A percentile compares a stretch with the other conserved stretches of the same genome.
These are phyloP conservation scores for Puccinia coronata DNA, from an alignment of 1,284 basidiomycete species.

Conservation along the genomic window DNA sequence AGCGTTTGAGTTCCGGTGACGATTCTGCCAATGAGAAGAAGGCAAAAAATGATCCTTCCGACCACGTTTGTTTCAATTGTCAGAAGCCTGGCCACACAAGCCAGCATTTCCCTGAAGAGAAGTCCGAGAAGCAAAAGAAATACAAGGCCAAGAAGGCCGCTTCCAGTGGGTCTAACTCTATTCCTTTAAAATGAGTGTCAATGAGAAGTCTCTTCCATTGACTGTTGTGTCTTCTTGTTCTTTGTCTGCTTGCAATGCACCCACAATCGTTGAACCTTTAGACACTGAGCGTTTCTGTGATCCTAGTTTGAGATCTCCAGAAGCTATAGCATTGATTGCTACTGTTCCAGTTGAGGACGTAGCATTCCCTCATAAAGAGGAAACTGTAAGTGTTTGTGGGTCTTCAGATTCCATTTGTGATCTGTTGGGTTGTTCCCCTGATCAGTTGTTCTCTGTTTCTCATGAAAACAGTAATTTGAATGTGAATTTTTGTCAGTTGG, in stretches of 20 bases:
- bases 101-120: too few relatives aligned
- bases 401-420: not conserved
- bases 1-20: not conserved
- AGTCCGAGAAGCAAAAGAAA: not conserved
- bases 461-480: not conserved
- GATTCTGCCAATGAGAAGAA: not conserved
- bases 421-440: not conserved
- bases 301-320: too few relatives aligned
- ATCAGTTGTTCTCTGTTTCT: not conserved
- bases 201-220: not conserved
- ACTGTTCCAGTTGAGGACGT: too few relatives aligned
- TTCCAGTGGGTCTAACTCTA: not conserved
- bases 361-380: too few relatives aligned
- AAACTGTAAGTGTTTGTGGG: too few relatives aligned
- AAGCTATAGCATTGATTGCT: too few relatives aligned
- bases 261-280: not conserved
- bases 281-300: not conserved
- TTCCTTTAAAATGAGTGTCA: constrained; percentile 7
- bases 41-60: not conserved
- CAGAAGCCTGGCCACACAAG: not conserved
- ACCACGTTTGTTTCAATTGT: constrained; percentile 14
- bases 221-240: not conserved
- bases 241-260: too few relatives aligned
- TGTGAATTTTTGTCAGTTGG: not conserved
- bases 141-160: not conserved